Base-by-base conservation (phyloP, 1,139 yeast species). In the Kodamaea arcana region DNA sequence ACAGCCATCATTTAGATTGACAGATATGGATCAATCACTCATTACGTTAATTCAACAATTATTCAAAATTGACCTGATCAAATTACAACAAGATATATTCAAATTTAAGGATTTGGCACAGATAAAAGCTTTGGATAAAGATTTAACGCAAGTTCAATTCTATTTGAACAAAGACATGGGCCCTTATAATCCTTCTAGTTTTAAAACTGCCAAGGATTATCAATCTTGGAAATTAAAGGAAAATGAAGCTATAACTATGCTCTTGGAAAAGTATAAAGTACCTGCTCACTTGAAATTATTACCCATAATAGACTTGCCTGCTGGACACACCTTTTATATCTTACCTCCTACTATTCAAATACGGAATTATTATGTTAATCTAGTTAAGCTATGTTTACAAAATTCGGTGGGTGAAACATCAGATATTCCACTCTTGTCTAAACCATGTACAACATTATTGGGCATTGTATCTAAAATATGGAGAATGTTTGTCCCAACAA, bases 401-500 rank as follows among this genome's bases (percentile, higher is more conserved):
- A 50, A 29, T 15, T 33, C 34, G 42, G 56, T 52, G 24, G 55
- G 43, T 40, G 34, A 27, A 4, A 3, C 34, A 2, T 23, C 25
- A n/a, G 56, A 47, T 8, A 46, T 45, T n/a, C 58, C 62, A 10
- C 48, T 61, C 22, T 57, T 62, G 31, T 61, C 60, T 30, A 69
- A 75, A 51, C 57, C 65, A 18, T 63, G 72, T 3, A 47, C 54
- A 18, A 69, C 61, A 35, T 57, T 79, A 16, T 51, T 78, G 10
- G 58, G 54, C 8, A 58, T 66, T 14, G 74, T 78, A 38, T 64
- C 79, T 4, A 67, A 62, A 31, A 62, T 77, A 31, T 84, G 94
- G 94, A 61, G 84, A 41, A 55, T 83, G 4, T 75, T 74, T 38
- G 54, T 56, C 7, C 63, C 78, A 0, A 67, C 88, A 0, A 59